These are phyloP conservation scores for Geotrichum phurueaensis DNA, from an alignment of 1,139 yeast species.

Conservation along the genomic window DNA sequence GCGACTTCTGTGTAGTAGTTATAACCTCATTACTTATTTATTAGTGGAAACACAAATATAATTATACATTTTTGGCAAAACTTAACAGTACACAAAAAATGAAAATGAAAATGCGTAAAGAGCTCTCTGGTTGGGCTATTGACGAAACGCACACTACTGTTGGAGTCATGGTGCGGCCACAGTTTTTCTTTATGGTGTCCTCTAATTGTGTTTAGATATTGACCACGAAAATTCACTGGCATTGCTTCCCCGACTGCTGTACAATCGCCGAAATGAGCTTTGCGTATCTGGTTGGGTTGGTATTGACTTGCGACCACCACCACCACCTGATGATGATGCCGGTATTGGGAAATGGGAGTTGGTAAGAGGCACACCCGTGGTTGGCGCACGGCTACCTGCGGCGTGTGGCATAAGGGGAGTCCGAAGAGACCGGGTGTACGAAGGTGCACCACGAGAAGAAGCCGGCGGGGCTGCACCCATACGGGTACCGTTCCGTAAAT, in stretches of 20 bases:
- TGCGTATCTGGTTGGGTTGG: slow-evolving; percentile 8
- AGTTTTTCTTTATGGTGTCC: no score
- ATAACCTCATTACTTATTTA: neutral
- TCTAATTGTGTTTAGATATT: neutral
- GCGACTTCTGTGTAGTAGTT: neutral
- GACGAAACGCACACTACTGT: neutral
- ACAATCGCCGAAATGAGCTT: slow-evolving; percentile 16
- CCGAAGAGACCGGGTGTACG: neutral
- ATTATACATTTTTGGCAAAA: neutral
- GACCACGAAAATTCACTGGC: neutral
- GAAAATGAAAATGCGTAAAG: neutral
- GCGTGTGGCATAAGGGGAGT: neutral
- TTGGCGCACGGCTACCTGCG: neutral
- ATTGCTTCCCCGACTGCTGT: slow-evolving; percentile 9
- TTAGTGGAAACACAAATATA: neutral
- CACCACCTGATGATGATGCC: neutral
- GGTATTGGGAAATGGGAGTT: neutral
- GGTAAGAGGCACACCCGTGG: neutral
- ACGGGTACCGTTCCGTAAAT: neutral
- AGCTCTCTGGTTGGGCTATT: no score
- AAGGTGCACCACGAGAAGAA: neutral
- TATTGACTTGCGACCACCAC: slow-evolving; percentile 3
- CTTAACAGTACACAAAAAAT: neutral
- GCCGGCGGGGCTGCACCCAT: neutral
- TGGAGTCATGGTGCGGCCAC: neutral